phyloP scores from a whole-genome alignment of 2,329 filamentous ascomycete genomes.

The Sphaerulina vaccinii region DNA sequence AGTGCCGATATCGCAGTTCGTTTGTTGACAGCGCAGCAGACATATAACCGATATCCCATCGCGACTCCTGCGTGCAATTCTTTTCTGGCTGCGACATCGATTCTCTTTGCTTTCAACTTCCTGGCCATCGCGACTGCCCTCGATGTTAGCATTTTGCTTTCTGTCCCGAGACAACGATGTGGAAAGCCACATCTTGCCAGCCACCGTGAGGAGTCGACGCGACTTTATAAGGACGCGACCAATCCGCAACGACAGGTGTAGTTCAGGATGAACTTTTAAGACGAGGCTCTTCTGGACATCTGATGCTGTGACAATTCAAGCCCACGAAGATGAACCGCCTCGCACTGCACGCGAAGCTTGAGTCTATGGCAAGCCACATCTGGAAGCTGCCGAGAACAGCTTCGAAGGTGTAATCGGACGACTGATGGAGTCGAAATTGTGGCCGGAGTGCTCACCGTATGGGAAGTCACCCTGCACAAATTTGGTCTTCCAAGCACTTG shows the following conservation, averaged over 20 bases:
- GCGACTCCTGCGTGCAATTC: not conserved
- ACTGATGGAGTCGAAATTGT: too few relatives aligned
- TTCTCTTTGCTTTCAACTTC: too few relatives aligned
- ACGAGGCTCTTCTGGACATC: not conserved
- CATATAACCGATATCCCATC: not conserved
- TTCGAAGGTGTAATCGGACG: not conserved
- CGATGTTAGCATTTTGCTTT: too few relatives aligned
- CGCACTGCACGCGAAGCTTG: not conserved
- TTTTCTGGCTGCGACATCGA: too few relatives aligned
- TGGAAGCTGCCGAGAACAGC: not conserved
- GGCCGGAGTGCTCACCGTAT: not conserved
- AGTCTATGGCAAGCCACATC: not conserved
- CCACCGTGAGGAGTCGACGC: not conserved
- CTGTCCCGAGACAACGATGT: too few relatives aligned
- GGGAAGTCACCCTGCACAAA: not conserved
- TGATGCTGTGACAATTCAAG: not conserved
- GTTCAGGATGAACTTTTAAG: constrained; percentile 2
- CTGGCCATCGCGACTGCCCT: too few relatives aligned
- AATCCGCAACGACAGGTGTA: too few relatives aligned
- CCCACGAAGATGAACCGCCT: not conserved
- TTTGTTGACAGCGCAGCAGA: not conserved
- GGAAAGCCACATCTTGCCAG: not conserved
- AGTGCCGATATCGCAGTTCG: constrained; percentile 8
- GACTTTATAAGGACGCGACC: too few relatives aligned
- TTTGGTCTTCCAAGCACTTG: not conserved